These are phyloP conservation scores for Thelonectria rubi DNA, from an alignment of 2,329 filamentous ascomycete genomes.

Conservation along the genomic window DNA sequence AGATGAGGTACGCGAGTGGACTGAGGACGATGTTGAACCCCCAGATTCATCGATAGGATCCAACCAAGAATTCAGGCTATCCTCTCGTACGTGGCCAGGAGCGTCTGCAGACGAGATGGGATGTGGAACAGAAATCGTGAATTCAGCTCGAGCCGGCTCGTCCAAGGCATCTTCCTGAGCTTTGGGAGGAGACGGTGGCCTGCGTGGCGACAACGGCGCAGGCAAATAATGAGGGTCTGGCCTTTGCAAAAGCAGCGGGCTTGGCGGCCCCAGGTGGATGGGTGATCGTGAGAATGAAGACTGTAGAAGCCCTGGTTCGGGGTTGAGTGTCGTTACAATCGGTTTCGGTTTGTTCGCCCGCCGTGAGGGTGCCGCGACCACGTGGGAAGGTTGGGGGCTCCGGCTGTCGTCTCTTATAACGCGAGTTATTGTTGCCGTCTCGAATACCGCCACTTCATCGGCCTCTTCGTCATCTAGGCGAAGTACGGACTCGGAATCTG, in stretches of 20 bases:
- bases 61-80: slow-evolving; percentile 88
- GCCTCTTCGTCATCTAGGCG: slow-evolving; percentile 51
- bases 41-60: slow-evolving; percentile 93
- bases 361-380: slow-evolving; percentile 39
- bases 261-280: slow-evolving; percentile 40
- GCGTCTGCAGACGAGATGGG: slow-evolving; percentile 17
- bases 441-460: slow-evolving; percentile 57
- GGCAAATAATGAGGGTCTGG: slow-evolving; percentile 71
- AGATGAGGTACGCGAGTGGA: slow-evolving; percentile 82
- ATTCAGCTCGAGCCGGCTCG: slow-evolving; percentile 48
- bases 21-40: slow-evolving; percentile 79
- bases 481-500: slow-evolving; percentile 36
- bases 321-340: slow-evolving; percentile 36
- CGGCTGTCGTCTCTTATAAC: slow-evolving; percentile 46
- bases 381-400: slow-evolving; percentile 31
- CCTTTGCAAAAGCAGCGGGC: slow-evolving; percentile 55
- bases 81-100: slow-evolving; percentile 62
- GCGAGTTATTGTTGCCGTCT: slow-evolving; percentile 62
- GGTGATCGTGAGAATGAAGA: slow-evolving; percentile 65
- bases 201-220: slow-evolving; percentile 74
- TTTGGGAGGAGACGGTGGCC: slow-evolving; percentile 57
- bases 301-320: slow-evolving; percentile 52
- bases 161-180: slow-evolving; percentile 36
- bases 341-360: slow-evolving; percentile 39
- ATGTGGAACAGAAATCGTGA: slow-evolving; percentile 41